Evolutionary conservation across 306 rosid species (phyloP), one percentile per base, ranked within the genome.

Genomic region (Vachellia collinsii): DNA sequence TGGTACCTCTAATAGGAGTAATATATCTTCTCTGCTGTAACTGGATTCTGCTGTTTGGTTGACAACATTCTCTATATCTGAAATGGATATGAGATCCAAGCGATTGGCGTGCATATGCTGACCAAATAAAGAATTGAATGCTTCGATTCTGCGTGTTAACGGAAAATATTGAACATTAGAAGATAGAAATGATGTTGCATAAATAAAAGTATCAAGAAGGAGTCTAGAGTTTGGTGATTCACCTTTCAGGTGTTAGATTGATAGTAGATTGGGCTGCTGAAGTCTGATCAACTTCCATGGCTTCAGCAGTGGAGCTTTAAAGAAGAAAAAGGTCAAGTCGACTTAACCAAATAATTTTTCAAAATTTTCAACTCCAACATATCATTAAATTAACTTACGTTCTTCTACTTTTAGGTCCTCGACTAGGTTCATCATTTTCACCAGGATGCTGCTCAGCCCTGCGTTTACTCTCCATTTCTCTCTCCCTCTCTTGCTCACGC

Each of bases 61-160:
- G 83, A 96, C 83, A 38, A 89, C 88, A 78, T 62, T 76, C 89
- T 88, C 98, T 36, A 93, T 12, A 16, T 86, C 92, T 56, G 90
- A 85, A 83, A 96, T 80, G 63, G 97, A 80, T 87, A 95, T 87
- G 59, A 77, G 66, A 61, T 90, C 93, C 85, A 92, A 53, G 68
- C 87, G 99, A 70, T 93, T 88, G 70, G 88, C 73, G 20, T 88
- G 92, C 97, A 92, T 91, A 82, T 93, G 94, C 84, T 92, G 98
- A 84, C 92, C 94, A 83, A 96, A 89, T 17, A 85, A 80, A 80
- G 97, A 83, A 76, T 91, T 89, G 80, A 93, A 93, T 74, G 90
- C 94, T 85, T 86, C 91, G 9, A 85, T 84, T 89, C 99, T 96
- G 93, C 84, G 79, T 51, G 79, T 41, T 4, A 11, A 62, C 14